Percentiles rank a stretch among this genome's conserved stretches.
phyloP scores from a whole-genome alignment of 441 rosid species.

The Gossypium gossypioides region DNA sequence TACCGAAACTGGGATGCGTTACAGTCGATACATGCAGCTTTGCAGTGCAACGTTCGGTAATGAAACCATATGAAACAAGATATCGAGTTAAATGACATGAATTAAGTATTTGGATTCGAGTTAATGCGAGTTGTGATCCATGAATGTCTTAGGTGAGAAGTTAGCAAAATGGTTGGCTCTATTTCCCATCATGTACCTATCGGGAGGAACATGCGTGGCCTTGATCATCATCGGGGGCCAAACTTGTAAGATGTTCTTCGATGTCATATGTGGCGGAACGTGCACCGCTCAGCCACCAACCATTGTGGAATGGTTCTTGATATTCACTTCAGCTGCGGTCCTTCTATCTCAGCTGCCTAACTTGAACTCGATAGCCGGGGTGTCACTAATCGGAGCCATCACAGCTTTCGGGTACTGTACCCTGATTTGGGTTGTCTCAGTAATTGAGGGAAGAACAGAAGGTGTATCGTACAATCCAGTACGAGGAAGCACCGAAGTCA shows the following conservation, averaged over 20 bases:
- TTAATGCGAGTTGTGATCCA: neutral
- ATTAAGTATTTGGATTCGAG: neutral
- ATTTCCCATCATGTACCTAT: constrained; percentile 60
- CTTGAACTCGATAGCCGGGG: constrained; percentile 70
- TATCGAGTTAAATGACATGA: neutral
- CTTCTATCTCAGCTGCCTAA: constrained; percentile 75
- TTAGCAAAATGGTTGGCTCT: constrained; percentile 47
- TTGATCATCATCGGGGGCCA: constrained; percentile 61
- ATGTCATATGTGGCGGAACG: constrained; percentile 37
- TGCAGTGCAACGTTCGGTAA: constrained; percentile 56
- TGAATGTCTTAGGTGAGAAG: constrained; percentile 41
- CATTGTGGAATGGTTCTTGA: constrained; percentile 57
- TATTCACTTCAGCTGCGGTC: constrained; percentile 50
- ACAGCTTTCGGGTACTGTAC: constrained; percentile 59
- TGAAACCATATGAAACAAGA: neutral
- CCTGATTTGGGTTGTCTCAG: constrained; percentile 58
- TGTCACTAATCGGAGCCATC: constrained; percentile 54
- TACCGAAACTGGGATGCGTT: constrained; percentile 45
- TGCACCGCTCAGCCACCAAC: constrained; percentile 41
- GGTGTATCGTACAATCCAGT: constrained; percentile 42
- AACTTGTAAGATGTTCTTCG: constrained; percentile 41
- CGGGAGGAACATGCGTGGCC: constrained; percentile 68
- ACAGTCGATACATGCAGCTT: constrained; percentile 70
- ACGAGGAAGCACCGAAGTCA: constrained; percentile 13
- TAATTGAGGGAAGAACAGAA: constrained; percentile 35